These are phyloP conservation scores for Penicillium sp. DNA, from an alignment of 2,329 filamentous ascomycete species.

Conservation along the genomic window DNA sequence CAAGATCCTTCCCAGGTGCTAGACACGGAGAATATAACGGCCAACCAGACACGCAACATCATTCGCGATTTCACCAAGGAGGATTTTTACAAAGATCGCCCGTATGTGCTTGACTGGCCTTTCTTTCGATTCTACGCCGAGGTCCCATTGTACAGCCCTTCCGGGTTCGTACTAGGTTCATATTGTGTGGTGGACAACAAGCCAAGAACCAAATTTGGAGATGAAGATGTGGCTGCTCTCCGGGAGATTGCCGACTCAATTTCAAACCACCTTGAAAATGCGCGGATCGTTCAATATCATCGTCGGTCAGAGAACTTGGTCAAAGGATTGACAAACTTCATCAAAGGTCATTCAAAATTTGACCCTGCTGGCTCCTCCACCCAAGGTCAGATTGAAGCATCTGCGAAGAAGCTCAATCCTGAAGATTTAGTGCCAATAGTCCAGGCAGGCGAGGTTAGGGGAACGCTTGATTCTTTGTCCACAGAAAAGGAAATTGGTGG, in stretches of 20 bases:
- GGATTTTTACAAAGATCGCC: conserved; percentile 33
- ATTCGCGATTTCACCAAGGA: conserved; percentile 40
- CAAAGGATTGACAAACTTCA: conserved; percentile 52
- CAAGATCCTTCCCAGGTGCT: conserved; percentile 14
- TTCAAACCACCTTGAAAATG: conserved; percentile 58
- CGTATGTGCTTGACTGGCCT: conserved; percentile 33
- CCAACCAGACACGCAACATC: conserved; percentile 32
- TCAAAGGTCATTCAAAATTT: conserved; percentile 40
- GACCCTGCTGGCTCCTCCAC: conserved; percentile 20
- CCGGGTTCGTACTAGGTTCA: conserved; percentile 56
- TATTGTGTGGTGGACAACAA: conserved; percentile 59
- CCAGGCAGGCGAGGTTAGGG: not conserved
- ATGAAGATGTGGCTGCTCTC: conserved; percentile 45
- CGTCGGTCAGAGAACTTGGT: conserved; percentile 57
- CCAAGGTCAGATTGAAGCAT: conserved; percentile 7
- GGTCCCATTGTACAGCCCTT: conserved; percentile 58
- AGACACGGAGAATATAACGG: conserved; percentile 25
- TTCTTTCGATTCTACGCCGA: conserved; percentile 53
- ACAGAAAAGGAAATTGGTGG: not conserved
- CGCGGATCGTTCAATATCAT: conserved; percentile 53
- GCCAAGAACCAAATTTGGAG: conserved; percentile 46
- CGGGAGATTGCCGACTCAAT: conserved; percentile 56
- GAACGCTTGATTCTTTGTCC: not conserved
- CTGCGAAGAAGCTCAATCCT: not conserved
- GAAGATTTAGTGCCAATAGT: not conserved